Conservation (phyloP, 129 eudicot species). For the Helianthus annuus region HanXRQr2.0-SUNRISE NC_035442.2:145053077-145053576, state of each 20-base stretch:
- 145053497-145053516: conserved; percentile 51
- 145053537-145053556: conserved; percentile 49
- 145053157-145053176: too few species aligned
- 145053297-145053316: neutral
- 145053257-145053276: too few species aligned
- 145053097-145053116: too few species aligned
- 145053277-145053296: too few species aligned
- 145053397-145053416: conserved; percentile 37
- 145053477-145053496: conserved; percentile 44
- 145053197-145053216: too few species aligned
- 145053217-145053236: neutral
- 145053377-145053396: conserved; percentile 34
- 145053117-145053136: too few species aligned
- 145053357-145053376: conserved; percentile 35
- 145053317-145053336: neutral
- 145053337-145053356: conserved; percentile 30
- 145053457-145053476: conserved; percentile 39
- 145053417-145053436: conserved; percentile 33
- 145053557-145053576: conserved; percentile 46
- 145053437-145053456: conserved; percentile 37
- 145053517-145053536: conserved; percentile 53
- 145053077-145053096: too few species aligned
- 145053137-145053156: too few species aligned
- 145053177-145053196: too few species aligned
- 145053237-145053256: too few species aligned